Conservation (phyloP, 2,329 filamentous ascomycete species). For the Fusarium humuli region DNA sequence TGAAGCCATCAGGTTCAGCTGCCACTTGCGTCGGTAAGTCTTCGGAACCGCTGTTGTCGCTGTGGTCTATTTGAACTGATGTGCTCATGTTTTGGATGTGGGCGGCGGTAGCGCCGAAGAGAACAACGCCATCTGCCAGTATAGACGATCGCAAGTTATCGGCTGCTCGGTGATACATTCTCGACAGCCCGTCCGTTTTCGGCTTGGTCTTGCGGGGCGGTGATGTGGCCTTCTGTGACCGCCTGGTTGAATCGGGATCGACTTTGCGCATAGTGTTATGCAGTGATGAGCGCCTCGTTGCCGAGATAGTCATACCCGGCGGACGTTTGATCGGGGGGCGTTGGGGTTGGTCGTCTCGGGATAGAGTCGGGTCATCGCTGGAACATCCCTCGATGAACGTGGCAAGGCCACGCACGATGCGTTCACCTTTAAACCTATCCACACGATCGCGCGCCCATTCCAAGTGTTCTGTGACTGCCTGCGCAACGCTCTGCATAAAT, state of each 20-base stretch:
- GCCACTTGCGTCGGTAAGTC: slow-evolving; percentile 17
- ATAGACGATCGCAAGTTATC: slow-evolving; percentile 48
- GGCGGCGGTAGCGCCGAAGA: slow-evolving; percentile 48
- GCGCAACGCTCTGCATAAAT: slow-evolving; percentile 68
- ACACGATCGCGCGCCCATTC: slow-evolving; percentile 65
- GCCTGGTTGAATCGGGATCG: slow-evolving; percentile 8
- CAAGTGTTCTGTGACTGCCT: slow-evolving; percentile 70
- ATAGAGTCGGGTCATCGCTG: slow-evolving; percentile 25
- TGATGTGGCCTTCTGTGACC: not conserved
- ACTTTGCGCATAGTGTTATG: slow-evolving; percentile 20
- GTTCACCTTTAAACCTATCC: slow-evolving; percentile 64
- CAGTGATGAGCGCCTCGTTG: slow-evolving; percentile 23
- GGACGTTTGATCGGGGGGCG: slow-evolving; percentile 28
- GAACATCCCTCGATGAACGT: slow-evolving; percentile 65
- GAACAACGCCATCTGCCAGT: slow-evolving; percentile 48
- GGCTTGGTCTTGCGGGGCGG: slow-evolving; percentile 6
- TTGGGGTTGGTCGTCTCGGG: slow-evolving; percentile 17
- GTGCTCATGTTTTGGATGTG: slow-evolving; percentile 20
- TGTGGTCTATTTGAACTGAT: slow-evolving; percentile 5
- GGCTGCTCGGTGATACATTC: slow-evolving; percentile 47
- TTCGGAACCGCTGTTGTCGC: slow-evolving; percentile 29
- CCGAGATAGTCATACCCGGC: slow-evolving; percentile 32
- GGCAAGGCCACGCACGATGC: slow-evolving; percentile 65
- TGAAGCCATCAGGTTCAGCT: slow-evolving; percentile 39
- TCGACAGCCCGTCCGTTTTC: slow-evolving; percentile 39